phyloP scores from a whole-genome alignment of 2,329 filamentous ascomycete species.

The Ceratocystis cubensis region DNA sequence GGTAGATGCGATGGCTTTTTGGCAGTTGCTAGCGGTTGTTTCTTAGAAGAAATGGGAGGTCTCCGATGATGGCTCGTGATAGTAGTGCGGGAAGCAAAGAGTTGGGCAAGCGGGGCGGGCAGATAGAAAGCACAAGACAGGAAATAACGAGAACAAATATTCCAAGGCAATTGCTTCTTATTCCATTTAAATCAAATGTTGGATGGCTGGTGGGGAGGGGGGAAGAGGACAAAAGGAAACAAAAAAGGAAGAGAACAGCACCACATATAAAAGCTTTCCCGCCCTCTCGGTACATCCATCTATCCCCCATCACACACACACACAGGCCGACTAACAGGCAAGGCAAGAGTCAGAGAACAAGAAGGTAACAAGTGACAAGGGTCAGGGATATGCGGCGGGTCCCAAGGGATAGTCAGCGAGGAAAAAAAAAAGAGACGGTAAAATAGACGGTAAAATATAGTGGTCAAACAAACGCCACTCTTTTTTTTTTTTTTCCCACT shows the following conservation, averaged over 20 bases:
- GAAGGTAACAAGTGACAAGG: constrained; percentile 2
- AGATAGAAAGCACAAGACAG: no score
- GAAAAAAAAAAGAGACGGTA: not conserved
- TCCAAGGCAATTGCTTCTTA: no score
- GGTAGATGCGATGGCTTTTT: not conserved
- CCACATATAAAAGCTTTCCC: constrained; percentile 11
- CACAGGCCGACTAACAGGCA: not conserved
- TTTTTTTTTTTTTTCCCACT: not conserved
- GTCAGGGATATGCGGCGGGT: not conserved
- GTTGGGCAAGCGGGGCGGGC: no score
- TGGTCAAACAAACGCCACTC: not conserved
- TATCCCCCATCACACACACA: not conserved
- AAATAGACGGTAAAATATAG: not conserved
- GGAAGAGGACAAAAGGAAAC: not conserved
- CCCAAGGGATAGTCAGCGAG: not conserved
- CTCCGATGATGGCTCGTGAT: no score
- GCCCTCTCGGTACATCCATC: constrained; percentile 1
- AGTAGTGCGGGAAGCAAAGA: no score
- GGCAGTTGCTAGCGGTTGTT: not conserved
- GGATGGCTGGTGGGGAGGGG: not conserved
- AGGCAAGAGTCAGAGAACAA: not conserved
- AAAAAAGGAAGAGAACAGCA: constrained; percentile 3
- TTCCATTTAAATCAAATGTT: not conserved
- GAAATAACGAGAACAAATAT: no score
- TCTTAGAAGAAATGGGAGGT: not conserved